These are phyloP conservation scores for Pittosporum tobira DNA, from an alignment of 129 eudicot genomes.

Conservation along the genomic window DNA sequence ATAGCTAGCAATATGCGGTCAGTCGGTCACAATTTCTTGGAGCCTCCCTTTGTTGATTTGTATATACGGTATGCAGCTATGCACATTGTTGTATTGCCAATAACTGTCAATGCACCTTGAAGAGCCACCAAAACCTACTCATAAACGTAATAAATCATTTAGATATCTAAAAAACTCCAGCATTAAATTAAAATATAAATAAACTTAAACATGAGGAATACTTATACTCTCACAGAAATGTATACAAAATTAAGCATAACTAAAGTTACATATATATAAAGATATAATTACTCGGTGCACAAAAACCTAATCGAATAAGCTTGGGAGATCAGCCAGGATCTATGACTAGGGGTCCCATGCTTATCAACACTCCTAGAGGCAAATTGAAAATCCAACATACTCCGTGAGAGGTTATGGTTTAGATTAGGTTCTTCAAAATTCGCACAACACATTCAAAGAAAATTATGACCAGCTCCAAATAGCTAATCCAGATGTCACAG, in stretches of 20 bases:
- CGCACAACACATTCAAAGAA: no score
- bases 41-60: conserved; percentile 44
- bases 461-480: no score
- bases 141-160: conserved; percentile 2
- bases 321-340: not conserved
- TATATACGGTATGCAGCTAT: conserved; percentile 84
- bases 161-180: not conserved
- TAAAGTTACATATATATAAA: not conserved
- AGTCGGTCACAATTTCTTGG: conserved; percentile 31
- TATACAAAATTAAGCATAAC: not conserved
- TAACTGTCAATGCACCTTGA: conserved; percentile 88
- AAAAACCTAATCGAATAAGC: not conserved
- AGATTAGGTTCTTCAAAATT: not conserved
- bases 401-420: not conserved
- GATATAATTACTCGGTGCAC: not conserved
- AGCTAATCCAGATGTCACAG: no score
- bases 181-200: not conserved
- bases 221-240: not conserved
- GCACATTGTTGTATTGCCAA: conserved; percentile 94
- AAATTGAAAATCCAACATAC: no score
- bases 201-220: not conserved
- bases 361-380: not conserved
- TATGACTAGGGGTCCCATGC: not conserved
- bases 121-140: conserved; percentile 63
- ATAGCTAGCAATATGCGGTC: no score